Evolutionary conservation across 2,329 filamentous ascomycete species (phyloP), one percentile per base, ranked within the genome.

Genomic region (Penicillium sclerotiorum): DNA sequence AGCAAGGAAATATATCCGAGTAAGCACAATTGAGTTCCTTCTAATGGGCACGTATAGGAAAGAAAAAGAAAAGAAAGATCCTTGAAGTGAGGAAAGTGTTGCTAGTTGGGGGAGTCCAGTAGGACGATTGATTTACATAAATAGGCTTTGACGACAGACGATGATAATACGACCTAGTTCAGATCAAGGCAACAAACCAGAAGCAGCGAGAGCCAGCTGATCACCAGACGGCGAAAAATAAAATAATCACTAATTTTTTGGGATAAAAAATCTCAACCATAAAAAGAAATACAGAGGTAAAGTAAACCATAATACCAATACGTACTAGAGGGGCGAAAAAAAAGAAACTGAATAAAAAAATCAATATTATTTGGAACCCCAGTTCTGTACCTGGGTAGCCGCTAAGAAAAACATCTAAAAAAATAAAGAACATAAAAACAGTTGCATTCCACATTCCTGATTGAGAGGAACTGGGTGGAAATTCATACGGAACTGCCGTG

Each of bases 401-500:
- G n/a, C n/a, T n/a, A n/a, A n/a, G n/a, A n/a, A n/a, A n/a, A n/a
- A n/a, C n/a, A n/a, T n/a, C n/a, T n/a, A 43, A 35, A 15, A 49
- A 46, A 41, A 39, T 37, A 41, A 9, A 4, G 25, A 2, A 28
- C 13, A 9, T 7, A 28, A 13, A 28, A 41, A 35, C 56, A 54
- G 51, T 45, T 52, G 47, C 48, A 58, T 54, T 53, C 49, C 58
- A 55, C 59, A 62, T 62, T 58, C 55, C 55, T 38, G 44, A 54
- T 56, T 46, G 7, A 53, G 30, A 33, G 9, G 17, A 17, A 33
- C 2, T 15, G 13, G 20, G 8, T 9, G 15, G n/a, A 49, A 41
- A 27, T 41, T n/a, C n/a, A n/a, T 51, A 47, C 45, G 54, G 54
- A 52, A 50, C 47, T 49, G 39, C 47, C 45, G 56, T 61, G 59